Evolutionary conservation across 139 green algal genomes (phyloP), one percentile per base, ranked within the genome.

Genomic region (Chlamydomonas applanata): DNA sequence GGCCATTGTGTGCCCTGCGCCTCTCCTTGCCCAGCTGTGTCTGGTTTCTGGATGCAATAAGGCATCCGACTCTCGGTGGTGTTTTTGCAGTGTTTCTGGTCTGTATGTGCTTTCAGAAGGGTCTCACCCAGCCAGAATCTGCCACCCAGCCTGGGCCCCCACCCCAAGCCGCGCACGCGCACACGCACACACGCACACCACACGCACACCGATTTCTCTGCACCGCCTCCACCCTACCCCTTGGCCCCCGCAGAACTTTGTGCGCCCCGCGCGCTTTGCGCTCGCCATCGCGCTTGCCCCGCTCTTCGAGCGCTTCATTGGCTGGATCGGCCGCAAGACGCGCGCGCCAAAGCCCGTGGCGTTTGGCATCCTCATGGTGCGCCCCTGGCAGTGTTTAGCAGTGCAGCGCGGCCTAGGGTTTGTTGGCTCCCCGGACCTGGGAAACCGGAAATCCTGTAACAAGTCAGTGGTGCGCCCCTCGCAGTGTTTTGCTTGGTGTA

Each of bases 221-320:
- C 45, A 13, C 45, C 13, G 16, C 45, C 54, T 7, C 20, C 54
- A 14, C 54, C n/a, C n/a, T n/a, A 32, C 54, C 9, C 14, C 1
- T 22, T 34, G 4, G 1, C 24, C 59, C 16, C 52, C 59, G n/a
- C 82, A 90, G 66, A 87, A 91, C 74, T 82, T 93, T 35, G 24
- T 93, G 36, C 67, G 88, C 2, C 88, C 88, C 2, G 57, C 88
- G 33, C 74, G 88, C 11, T 84, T 93, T 71, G 78, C 66, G 19
- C 46, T 88, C 25, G 80, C 81, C 30, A 46, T 93, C 1, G 76
- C 80, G 3, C 75, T 93, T 54, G 81, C 86, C 13, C 88, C 88
- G n/a, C 22, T 78, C 1, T 89, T 91, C 34, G 83, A 93, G 46
- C 56, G 74, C 3, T 53, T 88, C 3, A 87, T 93, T 22, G 71